A percentile compares a stretch with the other conserved stretches of the same genome.
Conservation (phyloP, 2,329 filamentous ascomycete genomes). For the Calonectria multiphialidica region DNA sequence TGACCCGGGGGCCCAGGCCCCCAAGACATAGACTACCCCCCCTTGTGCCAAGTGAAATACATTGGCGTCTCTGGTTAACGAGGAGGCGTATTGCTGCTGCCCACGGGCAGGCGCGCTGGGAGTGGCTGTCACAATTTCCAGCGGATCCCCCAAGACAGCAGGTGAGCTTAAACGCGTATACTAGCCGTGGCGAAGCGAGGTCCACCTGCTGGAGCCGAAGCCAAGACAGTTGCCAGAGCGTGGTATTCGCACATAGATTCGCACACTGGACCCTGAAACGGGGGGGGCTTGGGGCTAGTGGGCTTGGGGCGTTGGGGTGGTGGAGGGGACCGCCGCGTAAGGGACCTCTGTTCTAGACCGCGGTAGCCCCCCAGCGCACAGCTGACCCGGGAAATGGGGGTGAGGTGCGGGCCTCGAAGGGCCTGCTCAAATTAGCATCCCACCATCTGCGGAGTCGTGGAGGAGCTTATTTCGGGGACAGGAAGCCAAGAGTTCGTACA, state of each 20-base stretch:
- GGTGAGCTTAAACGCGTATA: constrained; percentile 7
- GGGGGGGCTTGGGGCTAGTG: too few species aligned
- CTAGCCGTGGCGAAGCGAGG: not conserved
- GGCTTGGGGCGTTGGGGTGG: too few species aligned
- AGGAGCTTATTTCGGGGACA: not conserved
- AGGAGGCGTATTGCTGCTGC: not conserved
- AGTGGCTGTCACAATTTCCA: constrained; percentile 6
- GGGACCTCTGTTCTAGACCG: not conserved
- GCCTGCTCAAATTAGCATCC: constrained; percentile 1
- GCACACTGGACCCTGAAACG: not conserved
- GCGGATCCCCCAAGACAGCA: not conserved
- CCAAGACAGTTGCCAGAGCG: not conserved
- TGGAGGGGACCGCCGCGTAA: not conserved
- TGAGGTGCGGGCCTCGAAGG: not conserved
- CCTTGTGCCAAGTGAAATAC: not conserved
- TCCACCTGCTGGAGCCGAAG: not conserved
- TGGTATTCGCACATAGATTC: not conserved
- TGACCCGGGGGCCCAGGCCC: not conserved
- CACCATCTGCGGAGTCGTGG: not conserved
- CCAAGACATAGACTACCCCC: not conserved
- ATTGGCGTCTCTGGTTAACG: constrained; percentile 1
- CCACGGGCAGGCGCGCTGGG: not conserved
- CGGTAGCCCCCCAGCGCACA: not conserved
- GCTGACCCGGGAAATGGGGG: not conserved
- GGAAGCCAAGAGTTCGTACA: not conserved